Evolutionary conservation across 2,329 filamentous ascomycete genomes (phyloP).

Genomic region (Stemphylium lycopersici): DNA sequence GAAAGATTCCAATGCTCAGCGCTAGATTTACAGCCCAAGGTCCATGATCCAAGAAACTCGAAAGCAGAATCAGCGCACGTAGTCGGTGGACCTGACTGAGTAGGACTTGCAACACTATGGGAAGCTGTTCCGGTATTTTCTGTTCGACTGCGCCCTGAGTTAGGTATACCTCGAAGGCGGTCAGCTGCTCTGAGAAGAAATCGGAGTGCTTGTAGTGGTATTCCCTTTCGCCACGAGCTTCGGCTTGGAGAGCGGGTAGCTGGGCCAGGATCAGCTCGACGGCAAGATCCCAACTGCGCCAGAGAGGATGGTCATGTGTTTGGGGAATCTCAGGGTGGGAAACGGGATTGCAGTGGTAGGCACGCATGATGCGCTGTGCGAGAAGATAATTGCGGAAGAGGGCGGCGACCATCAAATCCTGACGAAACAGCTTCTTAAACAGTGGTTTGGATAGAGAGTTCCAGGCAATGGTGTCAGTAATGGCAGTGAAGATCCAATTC

Average conservation of each 20-base stretch:
- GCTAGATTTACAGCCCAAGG: conserved; percentile 99
- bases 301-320: conserved; percentile 91
- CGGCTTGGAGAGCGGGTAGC: conserved; percentile 79
- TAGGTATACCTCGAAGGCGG: conserved; percentile 95
- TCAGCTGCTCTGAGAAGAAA: conserved; percentile 97
- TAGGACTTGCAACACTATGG: conserved; percentile 93
- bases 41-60: conserved; percentile 91
- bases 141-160: conserved; percentile 82
- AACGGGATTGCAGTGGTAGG: conserved; percentile 93
- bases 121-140: conserved; percentile 90
- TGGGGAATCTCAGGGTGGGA: conserved; percentile 92
- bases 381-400: conserved; percentile 95
- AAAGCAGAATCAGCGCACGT: conserved; percentile 86
- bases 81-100: conserved; percentile 94
- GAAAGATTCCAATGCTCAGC: conserved; percentile 96
- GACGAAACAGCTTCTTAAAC: conserved; percentile 95
- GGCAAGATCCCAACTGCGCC: conserved; percentile 97
- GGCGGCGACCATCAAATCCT: conserved; percentile 98
- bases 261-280: conserved; percentile 94
- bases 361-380: conserved; percentile 92
- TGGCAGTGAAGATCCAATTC: conserved; percentile 99
- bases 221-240: conserved; percentile 73
- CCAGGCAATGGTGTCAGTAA: conserved; percentile 99
- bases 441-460: conserved; percentile 87
- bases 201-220: conserved; percentile 94